phyloP scores from a whole-genome alignment of 164 flowering plant species.

The Annona cherimola region DNA sequence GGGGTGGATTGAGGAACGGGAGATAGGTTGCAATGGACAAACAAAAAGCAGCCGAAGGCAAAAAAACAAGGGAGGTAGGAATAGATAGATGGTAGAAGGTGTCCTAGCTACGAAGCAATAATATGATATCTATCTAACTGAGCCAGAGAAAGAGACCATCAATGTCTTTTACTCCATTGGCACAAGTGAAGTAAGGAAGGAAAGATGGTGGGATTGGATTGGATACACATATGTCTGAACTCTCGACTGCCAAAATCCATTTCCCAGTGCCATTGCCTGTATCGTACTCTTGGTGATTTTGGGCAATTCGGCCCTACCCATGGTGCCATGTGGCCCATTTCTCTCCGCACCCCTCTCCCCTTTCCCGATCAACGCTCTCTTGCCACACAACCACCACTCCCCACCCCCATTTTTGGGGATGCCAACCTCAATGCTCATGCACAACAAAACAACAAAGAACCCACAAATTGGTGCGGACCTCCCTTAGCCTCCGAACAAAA shows the following conservation, averaged over 20 bases:
- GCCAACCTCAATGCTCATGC: too few relatives aligned
- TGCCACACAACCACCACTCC: background rate
- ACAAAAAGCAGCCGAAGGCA: background rate
- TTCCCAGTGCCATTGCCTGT: background rate
- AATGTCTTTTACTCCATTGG: conserved; percentile 9
- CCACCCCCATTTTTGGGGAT: background rate
- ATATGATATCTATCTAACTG: conserved; percentile 11
- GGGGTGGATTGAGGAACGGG: background rate
- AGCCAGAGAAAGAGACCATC: background rate
- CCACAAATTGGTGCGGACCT: background rate
- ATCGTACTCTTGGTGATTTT: conserved; percentile 1
- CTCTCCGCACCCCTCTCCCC: background rate
- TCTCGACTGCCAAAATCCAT: background rate
- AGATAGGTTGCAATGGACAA: background rate
- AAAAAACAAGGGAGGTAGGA: background rate
- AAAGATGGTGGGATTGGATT: background rate
- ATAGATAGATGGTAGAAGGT: background rate
- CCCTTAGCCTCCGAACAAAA: background rate
- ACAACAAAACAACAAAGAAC: background rate
- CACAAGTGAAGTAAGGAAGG: background rate
- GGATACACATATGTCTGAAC: background rate
- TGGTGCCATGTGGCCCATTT: background rate
- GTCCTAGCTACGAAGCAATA: conserved; percentile 10
- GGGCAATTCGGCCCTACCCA: background rate
- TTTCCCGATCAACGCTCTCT: background rate